Evolutionary conservation across 345 rosid species (phyloP), one percentile per base, ranked within the genome.

Genomic region (Garcia nutans): DNA sequence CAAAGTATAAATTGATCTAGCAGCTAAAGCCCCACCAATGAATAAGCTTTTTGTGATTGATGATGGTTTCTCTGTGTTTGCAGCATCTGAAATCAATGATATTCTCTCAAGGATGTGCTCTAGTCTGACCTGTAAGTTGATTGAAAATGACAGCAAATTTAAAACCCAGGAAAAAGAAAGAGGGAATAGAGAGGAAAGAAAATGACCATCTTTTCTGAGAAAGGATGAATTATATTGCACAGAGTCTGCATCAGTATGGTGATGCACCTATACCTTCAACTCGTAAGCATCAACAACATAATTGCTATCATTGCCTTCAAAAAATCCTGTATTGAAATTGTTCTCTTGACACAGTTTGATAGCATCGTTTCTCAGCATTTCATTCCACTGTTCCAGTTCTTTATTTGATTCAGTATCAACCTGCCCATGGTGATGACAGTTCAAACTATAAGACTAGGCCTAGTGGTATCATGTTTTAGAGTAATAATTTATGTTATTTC

Each of bases 61-160:
- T 72, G 98, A 93, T 76, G 99, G 99, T 75, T 83, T 93, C 89
- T 96, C 99, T 33, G 97, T 93, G 77, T 88, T 96, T 56, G 95
- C 98, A 26, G 97, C 97, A 77, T 93, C 97, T 47, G 97, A 92
- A 67, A 96, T 93, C 84, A 96, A 81, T 70, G 97, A 82, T 86
- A 96, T 91, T 85, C 99, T 92, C 83, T 93, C 98, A 78, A 93
- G 97, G 76, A 93, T 89, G 82, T 96, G 99, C 81, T 96, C 99
- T 59, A 96, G 93, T 85, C 99, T 89, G 72, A 96, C 89, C 99
- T 96, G 88, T 72, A 81, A 73, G 54, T 80, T 61, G 64, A 3
- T 23, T 68, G 22, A 22, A 13, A 22, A 69, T 70, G 70, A 65
- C 26, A 47, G 19, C 20, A 50, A 20, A 69, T 33, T 60, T 28